phyloP scores from a whole-genome alignment of 345 rosid genomes.

The Punica granatum region DNA sequence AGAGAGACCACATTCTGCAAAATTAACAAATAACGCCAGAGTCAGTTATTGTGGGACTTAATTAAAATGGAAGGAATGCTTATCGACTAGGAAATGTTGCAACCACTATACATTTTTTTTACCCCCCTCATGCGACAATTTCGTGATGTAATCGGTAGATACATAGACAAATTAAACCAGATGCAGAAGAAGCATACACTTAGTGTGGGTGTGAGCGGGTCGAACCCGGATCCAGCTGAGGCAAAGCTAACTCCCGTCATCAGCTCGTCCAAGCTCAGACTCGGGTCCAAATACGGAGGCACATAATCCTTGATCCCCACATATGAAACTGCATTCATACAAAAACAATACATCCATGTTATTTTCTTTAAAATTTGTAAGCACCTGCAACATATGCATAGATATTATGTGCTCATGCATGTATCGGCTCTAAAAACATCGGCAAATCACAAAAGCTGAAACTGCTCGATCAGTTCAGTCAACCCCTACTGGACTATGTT shows the following conservation, averaged over 20 bases:
- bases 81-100: neutral
- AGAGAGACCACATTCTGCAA: conserved; percentile 38
- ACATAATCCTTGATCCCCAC: conserved; percentile 56
- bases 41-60: neutral
- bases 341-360: no score
- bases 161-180: neutral
- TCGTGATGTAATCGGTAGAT: conserved; percentile 1
- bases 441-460: no score
- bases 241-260: conserved; percentile 85
- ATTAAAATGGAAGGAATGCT: no score
- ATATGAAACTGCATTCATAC: conserved; percentile 43
- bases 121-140: neutral
- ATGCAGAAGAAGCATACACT: conserved; percentile 24
- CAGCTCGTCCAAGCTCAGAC: conserved; percentile 48
- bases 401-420: neutral
- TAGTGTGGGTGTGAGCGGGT: conserved; percentile 61
- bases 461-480: no score
- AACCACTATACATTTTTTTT: no score
- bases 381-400: no score
- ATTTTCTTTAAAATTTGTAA: neutral
- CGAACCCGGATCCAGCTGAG: conserved; percentile 80
- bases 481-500: no score
- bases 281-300: conserved; percentile 75
- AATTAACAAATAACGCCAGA: neutral
- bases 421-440: neutral